Percentiles rank a stretch among this genome's conserved stretches.
Evolutionary conservation across 306 rosid species (phyloP).

Genomic region (Glycine soja): DNA sequence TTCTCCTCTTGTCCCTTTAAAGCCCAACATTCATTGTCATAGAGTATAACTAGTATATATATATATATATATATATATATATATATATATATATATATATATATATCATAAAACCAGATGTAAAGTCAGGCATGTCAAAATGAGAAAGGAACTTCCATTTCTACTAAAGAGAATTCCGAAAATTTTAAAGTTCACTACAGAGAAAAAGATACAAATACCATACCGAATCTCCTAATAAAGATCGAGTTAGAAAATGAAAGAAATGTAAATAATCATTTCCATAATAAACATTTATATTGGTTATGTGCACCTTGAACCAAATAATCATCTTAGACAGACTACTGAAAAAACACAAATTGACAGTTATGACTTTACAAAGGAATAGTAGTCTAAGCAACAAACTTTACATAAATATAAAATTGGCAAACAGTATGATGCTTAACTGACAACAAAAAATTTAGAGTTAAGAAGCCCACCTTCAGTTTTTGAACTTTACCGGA

Average conservation of each 20-base stretch:
- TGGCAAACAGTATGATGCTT: background rate
- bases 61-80: background rate
- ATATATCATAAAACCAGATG: background rate
- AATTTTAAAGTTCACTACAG: conserved; percentile 10
- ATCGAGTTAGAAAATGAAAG: conserved; percentile 1
- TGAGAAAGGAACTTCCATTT: conserved; percentile 27
- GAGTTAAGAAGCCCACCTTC: conserved; percentile 62
- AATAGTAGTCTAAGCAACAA: conserved; percentile 10
- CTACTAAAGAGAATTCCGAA: background rate
- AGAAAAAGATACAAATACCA: conserved; percentile 31
- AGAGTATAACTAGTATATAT: background rate
- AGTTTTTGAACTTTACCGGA: conserved; percentile 78
- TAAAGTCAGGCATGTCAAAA: conserved; percentile 5
- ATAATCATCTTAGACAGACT: background rate
- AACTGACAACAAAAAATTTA: conserved; percentile 13
- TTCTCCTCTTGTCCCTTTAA: background rate
- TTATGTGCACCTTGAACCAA: too few relatives aligned
- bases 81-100: background rate
- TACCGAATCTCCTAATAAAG: conserved; percentile 20
- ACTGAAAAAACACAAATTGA: conserved; percentile 8
- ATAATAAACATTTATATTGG: too few relatives aligned
- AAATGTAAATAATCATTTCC: conserved; percentile 23
- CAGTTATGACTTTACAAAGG: conserved; percentile 31
- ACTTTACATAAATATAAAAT: conserved; percentile 20
- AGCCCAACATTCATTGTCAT: background rate